Evolutionary conservation across 345 rosid species (phyloP).

Genomic region (Xanthoceras sorbifolium): DNA sequence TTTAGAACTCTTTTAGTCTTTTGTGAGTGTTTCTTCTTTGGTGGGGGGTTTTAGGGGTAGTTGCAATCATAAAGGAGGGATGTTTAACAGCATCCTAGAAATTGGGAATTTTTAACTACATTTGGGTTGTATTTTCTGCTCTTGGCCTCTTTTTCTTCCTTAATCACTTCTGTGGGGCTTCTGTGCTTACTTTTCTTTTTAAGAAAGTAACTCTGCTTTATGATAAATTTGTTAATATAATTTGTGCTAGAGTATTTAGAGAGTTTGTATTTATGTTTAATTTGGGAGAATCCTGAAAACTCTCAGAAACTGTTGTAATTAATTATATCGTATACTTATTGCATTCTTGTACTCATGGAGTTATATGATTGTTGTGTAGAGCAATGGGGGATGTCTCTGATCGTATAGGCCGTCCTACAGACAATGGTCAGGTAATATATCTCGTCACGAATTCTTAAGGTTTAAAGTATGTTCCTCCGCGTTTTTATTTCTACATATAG

Average conservation of each 20-base stretch:
- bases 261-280: neutral
- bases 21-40: too few species aligned
- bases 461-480: neutral
- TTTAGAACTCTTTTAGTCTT: too few species aligned
- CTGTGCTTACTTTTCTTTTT: neutral
- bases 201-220: neutral
- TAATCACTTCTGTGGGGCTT: neutral
- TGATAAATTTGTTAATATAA: neutral
- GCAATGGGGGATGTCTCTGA: conserved; percentile 99
- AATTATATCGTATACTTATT: neutral
- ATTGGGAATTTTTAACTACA: neutral
- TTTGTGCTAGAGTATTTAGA: neutral
- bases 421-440: conserved; percentile 83
- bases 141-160: neutral
- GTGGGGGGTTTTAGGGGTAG: too few species aligned
- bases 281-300: neutral
- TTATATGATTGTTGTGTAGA: conserved; percentile 36
- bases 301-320: neutral
- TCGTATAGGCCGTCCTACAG: conserved; percentile 82
- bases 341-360: conserved; percentile 5
- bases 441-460: neutral
- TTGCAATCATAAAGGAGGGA: neutral
- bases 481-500: neutral
- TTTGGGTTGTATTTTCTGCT: neutral
- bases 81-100: neutral